A percentile compares a stretch with the other conserved stretches of the same genome.
Conservation (phyloP, 148 eudicot species). For the Vaccinium myrtillus region DNA sequence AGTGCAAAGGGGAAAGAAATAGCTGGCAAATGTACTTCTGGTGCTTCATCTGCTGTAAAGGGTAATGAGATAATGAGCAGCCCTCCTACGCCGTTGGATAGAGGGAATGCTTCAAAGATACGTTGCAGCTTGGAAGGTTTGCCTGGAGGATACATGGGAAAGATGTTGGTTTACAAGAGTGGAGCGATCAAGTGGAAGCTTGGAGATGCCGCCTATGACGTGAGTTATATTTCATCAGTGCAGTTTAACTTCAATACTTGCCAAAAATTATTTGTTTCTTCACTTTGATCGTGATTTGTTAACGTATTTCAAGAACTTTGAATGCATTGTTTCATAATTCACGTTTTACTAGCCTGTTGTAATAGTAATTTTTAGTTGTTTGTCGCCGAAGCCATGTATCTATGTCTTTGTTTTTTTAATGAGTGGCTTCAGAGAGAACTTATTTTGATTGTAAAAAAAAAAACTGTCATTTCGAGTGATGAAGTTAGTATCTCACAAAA, state of each 20-base stretch:
- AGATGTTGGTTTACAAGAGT: conserved; percentile 73
- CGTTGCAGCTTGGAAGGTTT: conserved; percentile 42
- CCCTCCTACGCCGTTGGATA: background rate
- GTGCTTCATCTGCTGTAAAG: conserved; percentile 16
- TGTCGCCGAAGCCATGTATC: background rate
- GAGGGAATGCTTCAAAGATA: conserved; percentile 18
- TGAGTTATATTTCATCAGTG: conserved; percentile 30
- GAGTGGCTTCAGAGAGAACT: background rate
- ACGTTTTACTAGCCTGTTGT: background rate
- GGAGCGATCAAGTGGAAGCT: conserved; percentile 79
- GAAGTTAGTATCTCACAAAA: background rate
- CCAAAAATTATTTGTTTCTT: background rate
- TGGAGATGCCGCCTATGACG: conserved; percentile 64
- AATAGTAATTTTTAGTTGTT: no score
- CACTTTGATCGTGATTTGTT: background rate
- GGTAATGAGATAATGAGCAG: conserved; percentile 26
- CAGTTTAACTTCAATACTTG: background rate
- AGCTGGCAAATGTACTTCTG: conserved; percentile 20
- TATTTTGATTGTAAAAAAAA: background rate
- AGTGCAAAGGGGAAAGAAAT: conserved; percentile 47
- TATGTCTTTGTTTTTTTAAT: background rate
- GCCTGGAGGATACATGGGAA: conserved; percentile 65
- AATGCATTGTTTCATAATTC: background rate
- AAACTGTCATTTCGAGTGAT: background rate
- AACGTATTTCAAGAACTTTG: background rate